These are phyloP conservation scores for Pyrenochaeta sp. DNA, from an alignment of 2,329 filamentous ascomycete genomes.

Conservation along the genomic window DNA sequence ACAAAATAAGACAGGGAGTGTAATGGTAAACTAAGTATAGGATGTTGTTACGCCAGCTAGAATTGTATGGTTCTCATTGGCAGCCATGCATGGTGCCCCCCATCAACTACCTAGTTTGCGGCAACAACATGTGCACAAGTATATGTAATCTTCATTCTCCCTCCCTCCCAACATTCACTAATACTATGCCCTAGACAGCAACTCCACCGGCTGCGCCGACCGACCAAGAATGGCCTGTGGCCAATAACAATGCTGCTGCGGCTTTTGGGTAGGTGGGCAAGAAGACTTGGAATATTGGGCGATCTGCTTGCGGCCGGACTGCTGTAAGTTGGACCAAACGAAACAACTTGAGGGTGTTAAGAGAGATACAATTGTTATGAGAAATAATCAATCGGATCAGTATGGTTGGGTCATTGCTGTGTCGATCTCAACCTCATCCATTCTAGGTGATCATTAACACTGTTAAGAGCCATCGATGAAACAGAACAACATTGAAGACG, in stretches of 20 bases:
- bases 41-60: slow-evolving; percentile 1
- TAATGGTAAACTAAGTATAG: background rate
- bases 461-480: too few relatives aligned
- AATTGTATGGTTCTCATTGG: slow-evolving; percentile 1
- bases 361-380: too few relatives aligned
- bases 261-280: background rate
- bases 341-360: too few relatives aligned
- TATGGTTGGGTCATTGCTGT: too few relatives aligned
- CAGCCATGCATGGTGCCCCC: slow-evolving; percentile 1
- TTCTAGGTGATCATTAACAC: too few relatives aligned
- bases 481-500: too few relatives aligned
- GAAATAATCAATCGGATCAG: too few relatives aligned
- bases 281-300: background rate
- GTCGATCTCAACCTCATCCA: too few relatives aligned
- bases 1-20: background rate
- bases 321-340: background rate
- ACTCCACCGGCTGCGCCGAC: slow-evolving; percentile 1
- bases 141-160: background rate
- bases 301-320: background rate
- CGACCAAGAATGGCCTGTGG: slow-evolving; percentile 1
- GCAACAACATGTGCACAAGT: slow-evolving; percentile 5
- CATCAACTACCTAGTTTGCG: background rate
- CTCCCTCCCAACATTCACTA: background rate
- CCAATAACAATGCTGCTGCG: background rate
- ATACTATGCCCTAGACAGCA: background rate